Base-by-base conservation (phyloP, 352 stramenopile genomes). In the Phytophthora citrophthora region DNA sequence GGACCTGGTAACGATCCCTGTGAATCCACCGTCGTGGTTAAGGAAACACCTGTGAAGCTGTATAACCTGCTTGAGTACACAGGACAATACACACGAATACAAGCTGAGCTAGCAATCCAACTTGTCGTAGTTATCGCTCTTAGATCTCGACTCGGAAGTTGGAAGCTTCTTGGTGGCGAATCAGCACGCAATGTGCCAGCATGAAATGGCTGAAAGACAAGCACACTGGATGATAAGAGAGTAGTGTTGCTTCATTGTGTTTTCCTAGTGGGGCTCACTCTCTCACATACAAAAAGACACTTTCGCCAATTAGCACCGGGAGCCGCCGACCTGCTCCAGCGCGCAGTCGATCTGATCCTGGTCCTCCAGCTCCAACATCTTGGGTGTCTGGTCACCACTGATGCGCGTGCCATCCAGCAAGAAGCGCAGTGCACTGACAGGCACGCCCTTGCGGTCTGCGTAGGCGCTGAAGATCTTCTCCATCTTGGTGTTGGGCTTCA, bases 401-500 rank as follows among this genome's bases (percentile, higher is more conserved):
- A 99, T 97, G 51, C 95, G 91, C 68, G 97, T 97, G 48, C 97
- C 97, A 61, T 99, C 96, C 43, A 99, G 66, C 53, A 99, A 74
- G 76, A 99, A 99, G 16, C 97, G 92, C 47, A 99, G 82, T 26
- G 93, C 94, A 20, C 49, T 73, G 3, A 80, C 70, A 1, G 95
- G 85, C 7, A 99, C 91, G 48, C 96, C 95, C 79, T 99, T 98
- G 54, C 96, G 90, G 65, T 95, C 79, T 10, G 97, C 96, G 69
- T 98, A 99, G 4, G 96, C 96, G 54, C 90, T 91, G 74, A 99
- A 99, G 46, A 99, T 97, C 74, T 99, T 99, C 54, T 94, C 85
- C 97, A 99, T 99, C 84, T 98, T 98, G 36, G 97, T 99, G 52
- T 96, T 98, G 55, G 93, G 98, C 80, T 99, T 99, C 44, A 99